These are phyloP conservation scores for Aspergillus udagawae DNA, from an alignment of 2,329 filamentous ascomycete species.

Conservation along the genomic window DNA sequence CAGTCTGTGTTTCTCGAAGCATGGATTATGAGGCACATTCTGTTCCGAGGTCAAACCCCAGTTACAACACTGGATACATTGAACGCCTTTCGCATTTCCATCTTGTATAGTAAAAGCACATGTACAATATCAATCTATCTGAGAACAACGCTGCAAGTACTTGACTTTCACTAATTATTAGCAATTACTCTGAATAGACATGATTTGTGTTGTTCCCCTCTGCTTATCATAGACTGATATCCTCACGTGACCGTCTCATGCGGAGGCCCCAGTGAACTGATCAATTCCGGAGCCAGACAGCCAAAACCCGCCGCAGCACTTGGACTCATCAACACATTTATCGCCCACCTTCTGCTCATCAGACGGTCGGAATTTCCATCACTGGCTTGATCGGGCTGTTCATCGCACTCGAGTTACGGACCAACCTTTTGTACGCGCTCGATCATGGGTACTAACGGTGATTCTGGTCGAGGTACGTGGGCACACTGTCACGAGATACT, in stretches of 20 bases:
- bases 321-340: background rate
- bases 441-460: slow-evolving; percentile 35
- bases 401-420: background rate
- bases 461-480: slow-evolving; percentile 31
- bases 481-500: slow-evolving; percentile 2
- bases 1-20: slow-evolving; percentile 66
- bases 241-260: slow-evolving; percentile 22
- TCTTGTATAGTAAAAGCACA: background rate
- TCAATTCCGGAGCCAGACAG: slow-evolving; percentile 10
- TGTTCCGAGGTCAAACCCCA: background rate
- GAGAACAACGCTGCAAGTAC: background rate
- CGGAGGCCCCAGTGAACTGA: slow-evolving; percentile 21
- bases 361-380: background rate
- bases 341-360: background rate
- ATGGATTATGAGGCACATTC: slow-evolving; percentile 7
- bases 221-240: background rate
- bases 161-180: background rate
- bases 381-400: background rate
- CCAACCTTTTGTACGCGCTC: slow-evolving; percentile 5
- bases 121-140: background rate
- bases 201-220: background rate
- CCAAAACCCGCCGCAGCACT: background rate
- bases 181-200: background rate
- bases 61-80: background rate
- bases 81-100: background rate